Percentiles rank a stretch among this genome's conserved stretches.
phyloP scores from a whole-genome alignment of 176 grass and related monocot genomes.

The Chrysopogon serrulatus region DNA sequence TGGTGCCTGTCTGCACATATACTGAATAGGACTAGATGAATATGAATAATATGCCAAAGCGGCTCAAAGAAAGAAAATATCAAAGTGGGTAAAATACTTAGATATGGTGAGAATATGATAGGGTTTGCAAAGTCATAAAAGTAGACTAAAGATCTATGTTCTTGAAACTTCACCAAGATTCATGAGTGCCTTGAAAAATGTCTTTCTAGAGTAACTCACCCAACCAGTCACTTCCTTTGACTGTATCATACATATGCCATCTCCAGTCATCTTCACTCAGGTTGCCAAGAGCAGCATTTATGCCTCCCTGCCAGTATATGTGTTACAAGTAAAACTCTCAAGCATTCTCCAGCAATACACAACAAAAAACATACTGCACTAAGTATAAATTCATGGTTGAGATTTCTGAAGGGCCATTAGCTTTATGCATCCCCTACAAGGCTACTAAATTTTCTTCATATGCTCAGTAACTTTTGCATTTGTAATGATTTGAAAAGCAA shows the following conservation, averaged over 20 bases:
- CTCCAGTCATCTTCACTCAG: conserved; percentile 93
- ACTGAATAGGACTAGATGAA: conserved; percentile 81
- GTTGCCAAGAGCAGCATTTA: conserved; percentile 84
- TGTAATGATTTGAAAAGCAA: not conserved
- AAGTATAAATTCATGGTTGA: not conserved
- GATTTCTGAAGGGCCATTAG: not conserved
- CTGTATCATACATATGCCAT: conserved; percentile 96
- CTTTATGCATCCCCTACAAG: not conserved
- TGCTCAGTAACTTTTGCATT: not conserved
- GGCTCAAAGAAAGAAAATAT: conserved; percentile 7
- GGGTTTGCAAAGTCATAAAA: not conserved
- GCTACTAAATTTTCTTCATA: not conserved
- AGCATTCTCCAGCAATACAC: not conserved
- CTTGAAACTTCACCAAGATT: not conserved
- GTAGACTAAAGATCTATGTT: not conserved
- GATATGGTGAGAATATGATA: not conserved
- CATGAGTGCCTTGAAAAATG: not conserved
- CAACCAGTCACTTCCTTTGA: no score
- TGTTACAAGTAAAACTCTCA: not conserved
- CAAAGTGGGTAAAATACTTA: not conserved
- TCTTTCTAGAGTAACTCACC: conserved; percentile 38
- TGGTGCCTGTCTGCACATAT: conserved; percentile 99
- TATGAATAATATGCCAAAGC: not conserved
- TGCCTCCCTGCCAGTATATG: conserved; percentile 38
- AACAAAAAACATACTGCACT: not conserved